phyloP scores from a whole-genome alignment of 768 basidiomycete genomes.

The Tricholomella constricta region DNA sequence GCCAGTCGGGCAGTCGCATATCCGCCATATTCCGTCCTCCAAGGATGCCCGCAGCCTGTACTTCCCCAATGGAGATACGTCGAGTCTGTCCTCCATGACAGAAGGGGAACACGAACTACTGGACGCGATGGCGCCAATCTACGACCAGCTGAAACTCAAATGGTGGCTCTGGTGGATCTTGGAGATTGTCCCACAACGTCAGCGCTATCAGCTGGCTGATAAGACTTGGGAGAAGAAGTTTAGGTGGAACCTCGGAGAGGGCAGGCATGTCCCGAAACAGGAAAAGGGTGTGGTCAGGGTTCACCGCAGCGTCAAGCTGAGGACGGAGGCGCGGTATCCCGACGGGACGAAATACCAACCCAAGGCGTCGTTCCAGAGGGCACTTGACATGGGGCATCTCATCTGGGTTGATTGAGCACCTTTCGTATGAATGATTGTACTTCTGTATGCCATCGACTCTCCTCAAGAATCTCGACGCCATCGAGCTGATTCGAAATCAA shows the following conservation, averaged over 20 bases:
- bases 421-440: no score
- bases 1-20: background rate
- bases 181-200: slow-evolving; percentile 46
- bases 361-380: slow-evolving; percentile 34
- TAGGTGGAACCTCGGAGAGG: slow-evolving; percentile 36
- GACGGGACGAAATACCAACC: slow-evolving; percentile 39
- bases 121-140: slow-evolving; percentile 49
- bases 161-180: slow-evolving; percentile 58
- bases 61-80: background rate
- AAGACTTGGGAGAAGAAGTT: slow-evolving; percentile 29
- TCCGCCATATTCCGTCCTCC: background rate
- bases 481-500: no score
- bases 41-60: background rate
- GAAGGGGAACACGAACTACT: slow-evolving; percentile 56
- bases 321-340: slow-evolving; percentile 50
- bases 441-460: no score
- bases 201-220: slow-evolving; percentile 36
- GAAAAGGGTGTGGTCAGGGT: slow-evolving; percentile 40
- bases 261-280: slow-evolving; percentile 44
- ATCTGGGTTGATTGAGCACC: slow-evolving; percentile 20
- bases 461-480: no score
- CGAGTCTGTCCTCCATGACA: slow-evolving; percentile 6
- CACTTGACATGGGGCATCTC: slow-evolving; percentile 14
- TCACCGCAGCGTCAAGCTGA: slow-evolving; percentile 52
- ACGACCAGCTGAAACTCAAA: slow-evolving; percentile 50